Conservation (phyloP, 306 rosid genomes). For the Astragalus membranaceus region DNA sequence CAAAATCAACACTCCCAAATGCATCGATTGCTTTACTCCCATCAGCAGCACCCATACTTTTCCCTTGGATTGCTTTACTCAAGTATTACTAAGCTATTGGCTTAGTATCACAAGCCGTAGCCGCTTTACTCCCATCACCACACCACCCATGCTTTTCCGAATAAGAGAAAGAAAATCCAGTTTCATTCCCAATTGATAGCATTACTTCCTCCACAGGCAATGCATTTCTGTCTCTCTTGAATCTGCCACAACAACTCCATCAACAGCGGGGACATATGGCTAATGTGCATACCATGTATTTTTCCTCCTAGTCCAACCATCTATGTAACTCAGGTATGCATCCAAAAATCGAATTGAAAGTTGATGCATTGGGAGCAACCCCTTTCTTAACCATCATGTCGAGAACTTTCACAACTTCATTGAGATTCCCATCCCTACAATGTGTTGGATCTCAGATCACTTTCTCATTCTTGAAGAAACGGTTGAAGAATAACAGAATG, state of each 20-base stretch:
- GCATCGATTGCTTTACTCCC: too few species aligned
- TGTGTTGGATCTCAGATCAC: too few species aligned
- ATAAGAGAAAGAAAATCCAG: neutral
- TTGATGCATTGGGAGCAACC: constrained; percentile 50
- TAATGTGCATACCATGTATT: neutral
- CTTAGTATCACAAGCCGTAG: too few species aligned
- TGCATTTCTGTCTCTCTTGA: neutral
- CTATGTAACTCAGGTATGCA: constrained; percentile 22
- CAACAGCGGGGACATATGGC: neutral
- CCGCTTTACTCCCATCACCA: neutral
- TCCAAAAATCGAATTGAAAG: constrained; percentile 66
- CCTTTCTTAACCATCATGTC: constrained; percentile 69
- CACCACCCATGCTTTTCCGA: too few species aligned
- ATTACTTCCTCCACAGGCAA: neutral
- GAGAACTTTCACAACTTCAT: too few species aligned
- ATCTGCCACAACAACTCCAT: neutral
- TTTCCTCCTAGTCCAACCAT: neutral
- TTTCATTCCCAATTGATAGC: neutral
- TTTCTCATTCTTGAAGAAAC: too few species aligned
- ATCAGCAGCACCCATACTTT: too few species aligned
- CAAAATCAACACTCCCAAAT: too few species aligned
- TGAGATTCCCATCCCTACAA: too few species aligned
- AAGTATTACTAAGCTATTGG: too few species aligned
- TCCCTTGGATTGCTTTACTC: too few species aligned
- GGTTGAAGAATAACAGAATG: too few species aligned